Evolutionary conservation across 1,284 basidiomycete genomes (phyloP), one percentile per base, ranked within the genome.

Genomic region (Tilletia walkeri): DNA sequence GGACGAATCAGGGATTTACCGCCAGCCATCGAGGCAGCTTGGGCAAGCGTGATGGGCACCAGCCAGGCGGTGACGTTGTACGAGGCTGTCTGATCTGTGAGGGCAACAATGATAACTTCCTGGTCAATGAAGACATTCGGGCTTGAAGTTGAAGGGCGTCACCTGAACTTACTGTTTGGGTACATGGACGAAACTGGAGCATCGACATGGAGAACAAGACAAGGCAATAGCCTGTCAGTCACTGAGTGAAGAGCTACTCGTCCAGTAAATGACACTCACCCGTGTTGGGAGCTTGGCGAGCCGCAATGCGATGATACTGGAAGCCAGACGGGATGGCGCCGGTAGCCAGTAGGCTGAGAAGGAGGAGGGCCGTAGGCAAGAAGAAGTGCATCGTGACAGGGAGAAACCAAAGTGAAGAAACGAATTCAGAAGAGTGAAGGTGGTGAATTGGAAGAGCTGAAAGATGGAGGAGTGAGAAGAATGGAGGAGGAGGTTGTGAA

Each of bases 381-480:
- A 24, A 39, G 61, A 54, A 65, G 54, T 20, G 5, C 30, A n/a
- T 38, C 12, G 18, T 1, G 54, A 56, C 18, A 24, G 34, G 9
- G 54, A 56, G 10, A 56, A 69, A 30, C 18, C 41, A 47, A 39
- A 41, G 4, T 18, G 59, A 34, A 16, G 10, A 39, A 41, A 39
- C 0, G 34, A 63, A 14, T 45, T 14, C 6, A 45, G 41, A 34
- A 41, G 34, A 3, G 39, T 3, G 36, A 3, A 67, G 38, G 3
- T 50, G 5, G 16, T 30, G 41, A 45, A 45, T 83, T 95, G 47
- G n/a, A 30, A 30, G 50, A 1, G 7, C 2, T 18, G 50, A 53
- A 45, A 45, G 41, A 14, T 45, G 41, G 41, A 30, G 20, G 34
- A 24, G 34, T 4, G 54, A 56, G 12, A 30, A n/a, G 24, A 24